Conservation (phyloP, 2,329 filamentous ascomycete genomes). For the Colletotrichum graminicola region DNA sequence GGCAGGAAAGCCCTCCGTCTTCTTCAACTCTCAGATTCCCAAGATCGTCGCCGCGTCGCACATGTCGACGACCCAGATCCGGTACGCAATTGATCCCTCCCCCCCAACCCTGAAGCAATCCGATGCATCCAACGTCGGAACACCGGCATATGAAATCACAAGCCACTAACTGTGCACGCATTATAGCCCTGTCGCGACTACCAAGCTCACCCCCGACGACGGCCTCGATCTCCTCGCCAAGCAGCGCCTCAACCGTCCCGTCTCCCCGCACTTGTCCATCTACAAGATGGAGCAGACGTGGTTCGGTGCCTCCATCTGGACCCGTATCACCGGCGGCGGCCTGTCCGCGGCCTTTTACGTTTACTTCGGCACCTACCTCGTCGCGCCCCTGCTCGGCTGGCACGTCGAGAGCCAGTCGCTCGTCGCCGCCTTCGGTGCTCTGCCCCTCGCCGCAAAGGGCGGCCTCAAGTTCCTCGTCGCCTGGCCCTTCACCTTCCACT, state of each 20-base stretch:
- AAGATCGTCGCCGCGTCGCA: slow-evolving; percentile 59
- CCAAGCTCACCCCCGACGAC: slow-evolving; percentile 67
- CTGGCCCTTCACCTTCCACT: slow-evolving; percentile 72
- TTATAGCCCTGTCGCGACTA: slow-evolving; percentile 66
- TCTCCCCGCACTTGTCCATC: slow-evolving; percentile 87
- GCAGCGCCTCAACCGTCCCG: slow-evolving; percentile 85
- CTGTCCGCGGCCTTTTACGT: slow-evolving; percentile 82
- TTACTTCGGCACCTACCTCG: slow-evolving; percentile 85
- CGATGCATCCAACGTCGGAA: neutral
- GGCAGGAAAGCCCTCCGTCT: slow-evolving; percentile 57
- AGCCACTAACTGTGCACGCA: slow-evolving; percentile 40
- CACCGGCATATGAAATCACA: neutral
- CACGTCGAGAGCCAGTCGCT: slow-evolving; percentile 71
- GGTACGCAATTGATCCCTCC: slow-evolving; percentile 53
- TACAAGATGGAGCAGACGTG: slow-evolving; percentile 91
- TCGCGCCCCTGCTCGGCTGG: slow-evolving; percentile 78
- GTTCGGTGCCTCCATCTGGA: slow-evolving; percentile 78
- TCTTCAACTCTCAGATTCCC: slow-evolving; percentile 63
- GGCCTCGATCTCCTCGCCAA: slow-evolving; percentile 77
- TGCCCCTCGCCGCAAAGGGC: slow-evolving; percentile 71
- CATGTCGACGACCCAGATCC: slow-evolving; percentile 59
- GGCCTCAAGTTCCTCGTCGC: slow-evolving; percentile 66
- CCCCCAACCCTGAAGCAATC: neutral
- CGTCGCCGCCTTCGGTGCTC: slow-evolving; percentile 69
- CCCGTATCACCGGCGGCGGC: slow-evolving; percentile 84